Evolutionary conservation across 2,329 filamentous ascomycete genomes (phyloP).

Genomic region (Cladophialophora chaetospira): DNA sequence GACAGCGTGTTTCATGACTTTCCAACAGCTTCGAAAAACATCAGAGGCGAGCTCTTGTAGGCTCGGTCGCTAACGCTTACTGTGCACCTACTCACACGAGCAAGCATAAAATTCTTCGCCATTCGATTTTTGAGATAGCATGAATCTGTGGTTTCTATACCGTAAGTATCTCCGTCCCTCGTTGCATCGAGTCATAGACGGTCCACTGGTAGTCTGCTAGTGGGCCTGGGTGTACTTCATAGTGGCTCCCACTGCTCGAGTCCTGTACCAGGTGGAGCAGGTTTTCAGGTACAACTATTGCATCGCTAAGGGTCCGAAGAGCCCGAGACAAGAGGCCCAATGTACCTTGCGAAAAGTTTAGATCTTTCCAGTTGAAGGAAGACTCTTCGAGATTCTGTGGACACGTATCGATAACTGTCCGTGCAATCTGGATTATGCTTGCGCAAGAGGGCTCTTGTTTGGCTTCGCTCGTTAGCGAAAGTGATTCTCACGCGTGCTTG

Average conservation of each 20-base stretch:
- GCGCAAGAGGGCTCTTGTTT: neutral
- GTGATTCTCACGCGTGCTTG: neutral
- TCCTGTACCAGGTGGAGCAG: no score
- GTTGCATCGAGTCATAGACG: conserved; percentile 20
- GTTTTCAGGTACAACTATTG: neutral
- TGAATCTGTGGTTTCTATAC: neutral
- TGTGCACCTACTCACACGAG: neutral
- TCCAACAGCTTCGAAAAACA: neutral
- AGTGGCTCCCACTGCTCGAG: no score
- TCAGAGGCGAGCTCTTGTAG: neutral
- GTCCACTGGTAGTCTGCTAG: conserved; percentile 1
- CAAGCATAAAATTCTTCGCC: neutral
- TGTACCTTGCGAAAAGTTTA: neutral
- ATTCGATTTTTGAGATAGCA: neutral
- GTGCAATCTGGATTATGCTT: neutral
- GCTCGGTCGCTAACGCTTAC: neutral
- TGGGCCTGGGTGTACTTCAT: no score
- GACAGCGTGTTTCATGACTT: conserved; percentile 27
- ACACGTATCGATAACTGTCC: neutral
- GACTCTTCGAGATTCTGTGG: neutral
- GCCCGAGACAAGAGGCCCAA: neutral
- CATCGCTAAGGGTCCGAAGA: no score
- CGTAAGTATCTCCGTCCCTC: neutral
- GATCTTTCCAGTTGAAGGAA: neutral
- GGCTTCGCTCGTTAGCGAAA: neutral